phyloP scores from a whole-genome alignment of 1,284 basidiomycete species.

The Caloboletus inedulis region DNA sequence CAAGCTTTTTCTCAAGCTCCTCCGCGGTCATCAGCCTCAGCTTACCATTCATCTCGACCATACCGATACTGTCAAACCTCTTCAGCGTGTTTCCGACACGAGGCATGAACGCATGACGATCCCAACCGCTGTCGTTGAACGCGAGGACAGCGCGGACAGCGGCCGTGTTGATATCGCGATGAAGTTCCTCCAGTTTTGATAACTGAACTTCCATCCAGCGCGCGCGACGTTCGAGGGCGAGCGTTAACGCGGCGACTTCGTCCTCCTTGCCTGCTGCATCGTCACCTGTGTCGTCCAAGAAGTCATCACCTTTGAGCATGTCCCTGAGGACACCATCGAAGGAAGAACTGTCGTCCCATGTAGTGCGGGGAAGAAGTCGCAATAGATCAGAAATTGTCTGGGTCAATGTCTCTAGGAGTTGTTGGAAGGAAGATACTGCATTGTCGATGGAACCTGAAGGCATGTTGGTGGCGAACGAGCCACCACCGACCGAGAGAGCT shows the following conservation, averaged over 20 bases:
- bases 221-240: slow-evolving; percentile 77
- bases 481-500: slow-evolving; percentile 77
- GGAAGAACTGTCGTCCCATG: slow-evolving; percentile 83
- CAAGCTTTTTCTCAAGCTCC: slow-evolving; percentile 70
- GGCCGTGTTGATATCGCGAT: slow-evolving; percentile 81
- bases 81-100: slow-evolving; percentile 60
- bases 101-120: slow-evolving; percentile 60
- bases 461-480: slow-evolving; percentile 77
- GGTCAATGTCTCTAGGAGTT: slow-evolving; percentile 77
- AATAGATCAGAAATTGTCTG: slow-evolving; percentile 82
- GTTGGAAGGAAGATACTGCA: slow-evolving; percentile 81
- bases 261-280: slow-evolving; percentile 64
- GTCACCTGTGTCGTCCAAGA: slow-evolving; percentile 69
- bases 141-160: slow-evolving; percentile 76
- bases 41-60: slow-evolving; percentile 46
- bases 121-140: slow-evolving; percentile 85
- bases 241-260: slow-evolving; percentile 75
- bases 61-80: slow-evolving; percentile 65
- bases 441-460: slow-evolving; percentile 80
- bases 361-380: slow-evolving; percentile 75
- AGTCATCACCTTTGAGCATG: slow-evolving; percentile 82
- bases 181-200: slow-evolving; percentile 78
- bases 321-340: slow-evolving; percentile 80
- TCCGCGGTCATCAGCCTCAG: slow-evolving; percentile 57
- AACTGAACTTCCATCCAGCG: slow-evolving; percentile 88